A percentile compares a stretch with the other conserved stretches of the same genome.
These are phyloP conservation scores for Polychytrium aggregatum DNA, from an alignment of 192 early-diverging fungal genomes.

Conservation along the genomic window DNA sequence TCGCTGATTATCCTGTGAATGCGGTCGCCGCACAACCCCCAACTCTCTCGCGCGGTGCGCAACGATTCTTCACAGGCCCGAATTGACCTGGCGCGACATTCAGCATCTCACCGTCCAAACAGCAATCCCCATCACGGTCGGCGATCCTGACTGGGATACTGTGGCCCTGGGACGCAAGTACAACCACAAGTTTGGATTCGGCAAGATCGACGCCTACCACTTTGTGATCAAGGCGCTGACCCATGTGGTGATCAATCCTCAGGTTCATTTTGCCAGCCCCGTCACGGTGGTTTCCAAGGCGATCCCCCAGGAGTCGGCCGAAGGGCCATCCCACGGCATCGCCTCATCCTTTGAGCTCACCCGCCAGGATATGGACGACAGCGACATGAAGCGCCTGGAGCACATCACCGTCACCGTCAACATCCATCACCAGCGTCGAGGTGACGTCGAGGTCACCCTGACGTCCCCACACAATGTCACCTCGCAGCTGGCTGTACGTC, in stretches of 20 bases:
- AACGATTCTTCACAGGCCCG: constrained; percentile 53
- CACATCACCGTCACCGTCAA: constrained; percentile 79
- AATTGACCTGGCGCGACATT: constrained; percentile 88
- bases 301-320: constrained; percentile 32
- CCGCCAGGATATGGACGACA: constrained; percentile 26
- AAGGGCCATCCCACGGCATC: no score
- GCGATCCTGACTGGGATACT: constrained; percentile 61
- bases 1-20: no score
- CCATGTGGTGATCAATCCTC: constrained; percentile 49
- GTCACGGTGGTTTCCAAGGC: constrained; percentile 25
- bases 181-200: constrained; percentile 92
- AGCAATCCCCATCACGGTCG: constrained; percentile 57
- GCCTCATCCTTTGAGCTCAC: constrained; percentile 29
- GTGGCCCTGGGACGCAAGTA: constrained; percentile 62
- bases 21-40: no score
- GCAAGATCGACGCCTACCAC: constrained; percentile 71
- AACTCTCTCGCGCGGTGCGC: no score
- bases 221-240: constrained; percentile 70
- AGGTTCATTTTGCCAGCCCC: constrained; percentile 41
- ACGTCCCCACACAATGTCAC: constrained; percentile 58
- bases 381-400: constrained; percentile 44
- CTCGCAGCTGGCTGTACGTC: constrained; percentile 52
- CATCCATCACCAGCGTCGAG: constrained; percentile 69
- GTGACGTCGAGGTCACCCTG: constrained; percentile 76
- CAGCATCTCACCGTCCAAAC: constrained; percentile 76